Base-by-base conservation (phyloP, 2,329 filamentous ascomycete genomes). In the Hymenoscyphus fructigenus region DNA sequence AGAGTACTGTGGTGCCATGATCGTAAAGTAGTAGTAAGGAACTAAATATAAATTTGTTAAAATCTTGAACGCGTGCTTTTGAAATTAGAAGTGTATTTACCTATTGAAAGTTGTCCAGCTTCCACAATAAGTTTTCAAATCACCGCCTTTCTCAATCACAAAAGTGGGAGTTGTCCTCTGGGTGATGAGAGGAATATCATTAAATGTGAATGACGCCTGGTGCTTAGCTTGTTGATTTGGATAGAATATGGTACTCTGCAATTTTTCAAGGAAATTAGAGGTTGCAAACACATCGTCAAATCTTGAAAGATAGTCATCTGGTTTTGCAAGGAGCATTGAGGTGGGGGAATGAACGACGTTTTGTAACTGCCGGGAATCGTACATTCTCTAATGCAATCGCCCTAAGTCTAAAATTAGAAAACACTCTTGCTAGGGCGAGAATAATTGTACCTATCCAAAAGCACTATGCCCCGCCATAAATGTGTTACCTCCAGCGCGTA, bases 361-460 rank as follows among this genome's bases (percentile, higher is more conserved):
- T 50, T 10, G 44, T 47, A n/a, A 47, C 44, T 47, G 44, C n/a
- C 44, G 44, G 17, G 5, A n/a, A 23, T n/a, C 7, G 9, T 12
- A 23, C 3, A 26, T 50, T 50, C 3, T 23, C 44, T 0, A 23
- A 9, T 20, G 44, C 20, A 23, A 50, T 50, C 10, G 23, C 23
- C 44, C 44, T 50, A 50, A 26, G n/a, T 14, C 20, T 23, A 50
- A 26, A 23, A 23, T 50, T 20, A 50, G 44, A 23, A 20, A 10
- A 10, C 1, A 12, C 7, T 50, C 6, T 23, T 12, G 5, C 20
- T 23, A 20, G 10, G 20, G 20, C 2, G 7, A 23, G 29, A 28
- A 28, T n/a, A 47, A 47, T 15, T 10, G n/a, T 28, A 60, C 58
- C 58, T 60, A 47, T 44, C 36, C 15, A 60, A 29, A n/a, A 60